Evolutionary conservation across 306 rosid species (phyloP), one percentile per base, ranked within the genome.

Genomic region (Myrica gale): DNA sequence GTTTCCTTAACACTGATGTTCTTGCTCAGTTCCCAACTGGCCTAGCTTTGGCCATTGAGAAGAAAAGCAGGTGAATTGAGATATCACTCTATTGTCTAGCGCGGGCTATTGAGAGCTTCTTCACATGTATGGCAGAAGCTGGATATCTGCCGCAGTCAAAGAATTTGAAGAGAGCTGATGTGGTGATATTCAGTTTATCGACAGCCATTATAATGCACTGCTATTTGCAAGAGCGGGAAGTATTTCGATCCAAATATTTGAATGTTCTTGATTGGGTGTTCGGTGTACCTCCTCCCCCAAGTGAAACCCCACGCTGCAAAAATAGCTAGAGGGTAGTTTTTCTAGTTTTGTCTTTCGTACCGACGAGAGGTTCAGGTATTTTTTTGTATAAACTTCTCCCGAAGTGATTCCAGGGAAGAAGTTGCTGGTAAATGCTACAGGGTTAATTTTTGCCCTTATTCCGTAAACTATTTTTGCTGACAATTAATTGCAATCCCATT

Each of bases 121-220:
- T 95, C 90, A 87, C 96, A 7, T 89, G 96, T 82, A 58, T 92
- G 81, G 90, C 96, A 15, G 93, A 92, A 43, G 82, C 74, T 0
- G 92, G 97, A 74, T 92, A 90, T 82, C 80, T 92, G 78, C 96
- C 87, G 4, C 89, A 46, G 17, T 88, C 97, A 19, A 83, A 84
- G 70, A 92, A 77, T 55, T 84, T 95, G 69, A 89, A 87, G 84
- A 84, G 99, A 72, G 97, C 91, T 39, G 97, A 95, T 81, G 90
- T 90, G 37, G 72, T 89, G 70, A 80, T 88, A 77, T 95, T 95
- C 85, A 95, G 97, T 89, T 62, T 90, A 82, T 92, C 99, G 54
- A 92, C 97, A 2, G 97, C 97, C 81, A 90, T 95, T 84, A 95
- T 95, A 88, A 95, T 92, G 99, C 99, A 95, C 73, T 92, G 97